Conservation (phyloP, 257 asterid genomes). For the Voacanga thouarsii region DNA sequence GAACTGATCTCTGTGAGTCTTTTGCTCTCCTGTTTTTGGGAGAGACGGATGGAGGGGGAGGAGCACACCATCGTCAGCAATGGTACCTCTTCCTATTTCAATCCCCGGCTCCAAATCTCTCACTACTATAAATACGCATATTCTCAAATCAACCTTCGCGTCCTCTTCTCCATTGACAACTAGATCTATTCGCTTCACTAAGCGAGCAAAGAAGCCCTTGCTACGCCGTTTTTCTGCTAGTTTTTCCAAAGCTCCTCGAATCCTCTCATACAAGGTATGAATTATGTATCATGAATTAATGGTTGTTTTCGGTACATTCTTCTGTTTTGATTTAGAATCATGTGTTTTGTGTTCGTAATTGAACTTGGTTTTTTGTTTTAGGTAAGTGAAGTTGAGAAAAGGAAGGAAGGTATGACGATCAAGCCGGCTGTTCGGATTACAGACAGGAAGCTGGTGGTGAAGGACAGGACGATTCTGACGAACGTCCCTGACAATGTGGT, state of each 20-base stretch:
- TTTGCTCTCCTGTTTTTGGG: background rate
- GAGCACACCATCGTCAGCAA: conserved; percentile 1
- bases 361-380: background rate
- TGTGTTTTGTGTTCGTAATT: background rate
- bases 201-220: background rate
- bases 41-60: background rate
- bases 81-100: conserved; percentile 11
- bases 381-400: conserved; percentile 22
- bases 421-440: conserved; percentile 22
- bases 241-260: conserved; percentile 1
- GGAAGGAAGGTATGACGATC: conserved; percentile 32
- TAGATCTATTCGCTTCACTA: background rate
- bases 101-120: conserved; percentile 1
- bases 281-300: too few relatives aligned
- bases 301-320: background rate
- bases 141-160: background rate
- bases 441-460: conserved; percentile 33
- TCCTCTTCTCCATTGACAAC: background rate
- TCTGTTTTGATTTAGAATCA: background rate
- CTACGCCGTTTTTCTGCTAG: background rate
- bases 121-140: conserved; percentile 24
- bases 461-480: conserved; percentile 29
- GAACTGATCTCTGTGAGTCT: background rate
- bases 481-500: conserved; percentile 38
- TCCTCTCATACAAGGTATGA: conserved; percentile 15